These are phyloP conservation scores for Pneumocystis jirovecii DNA, from an alignment of 1,139 yeast genomes.

Conservation along the genomic window DNA sequence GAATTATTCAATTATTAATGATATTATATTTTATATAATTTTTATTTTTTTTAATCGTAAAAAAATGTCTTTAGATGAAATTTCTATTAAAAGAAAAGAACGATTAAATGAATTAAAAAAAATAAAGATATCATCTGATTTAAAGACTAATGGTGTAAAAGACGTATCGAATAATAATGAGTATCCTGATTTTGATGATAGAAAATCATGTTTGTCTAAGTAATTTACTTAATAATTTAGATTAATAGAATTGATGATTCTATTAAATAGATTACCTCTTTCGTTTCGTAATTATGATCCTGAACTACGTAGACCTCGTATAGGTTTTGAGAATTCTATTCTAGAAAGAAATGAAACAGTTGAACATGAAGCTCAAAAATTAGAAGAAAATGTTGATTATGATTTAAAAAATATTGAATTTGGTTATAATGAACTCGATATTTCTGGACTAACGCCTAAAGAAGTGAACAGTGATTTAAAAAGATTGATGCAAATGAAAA, in stretches of 20 bases:
- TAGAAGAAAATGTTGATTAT: conserved; percentile 9
- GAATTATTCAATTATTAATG: no score
- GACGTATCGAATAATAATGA: conserved; percentile 13
- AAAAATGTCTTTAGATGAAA: conserved; percentile 26
- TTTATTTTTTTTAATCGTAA: background rate
- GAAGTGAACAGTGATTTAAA: conserved; percentile 29
- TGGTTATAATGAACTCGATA: conserved; percentile 10
- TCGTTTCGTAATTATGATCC: conserved; percentile 25
- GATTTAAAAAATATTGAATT: conserved; percentile 13
- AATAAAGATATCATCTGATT: conserved; percentile 20
- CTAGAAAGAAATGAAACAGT: conserved; percentile 22
- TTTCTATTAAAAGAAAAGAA: conserved; percentile 27
- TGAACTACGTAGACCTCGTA: conserved; percentile 21
- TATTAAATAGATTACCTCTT: conserved; percentile 4
- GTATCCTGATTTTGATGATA: conserved; percentile 9
- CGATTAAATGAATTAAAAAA: conserved; percentile 27
- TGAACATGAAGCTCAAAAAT: conserved; percentile 17
- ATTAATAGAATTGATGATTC: background rate
- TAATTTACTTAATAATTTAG: conserved; percentile 3
- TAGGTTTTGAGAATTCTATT: conserved; percentile 24
- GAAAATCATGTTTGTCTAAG: conserved; percentile 10
- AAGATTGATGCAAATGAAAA: conserved; percentile 26
- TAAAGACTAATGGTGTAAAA: conserved; percentile 4
- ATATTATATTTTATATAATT: background rate
- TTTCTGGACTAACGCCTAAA: conserved; percentile 21